These are phyloP conservation scores for Rhizoctonia solani DNA, from an alignment of 1,284 basidiomycete genomes.

Conservation along the genomic window DNA sequence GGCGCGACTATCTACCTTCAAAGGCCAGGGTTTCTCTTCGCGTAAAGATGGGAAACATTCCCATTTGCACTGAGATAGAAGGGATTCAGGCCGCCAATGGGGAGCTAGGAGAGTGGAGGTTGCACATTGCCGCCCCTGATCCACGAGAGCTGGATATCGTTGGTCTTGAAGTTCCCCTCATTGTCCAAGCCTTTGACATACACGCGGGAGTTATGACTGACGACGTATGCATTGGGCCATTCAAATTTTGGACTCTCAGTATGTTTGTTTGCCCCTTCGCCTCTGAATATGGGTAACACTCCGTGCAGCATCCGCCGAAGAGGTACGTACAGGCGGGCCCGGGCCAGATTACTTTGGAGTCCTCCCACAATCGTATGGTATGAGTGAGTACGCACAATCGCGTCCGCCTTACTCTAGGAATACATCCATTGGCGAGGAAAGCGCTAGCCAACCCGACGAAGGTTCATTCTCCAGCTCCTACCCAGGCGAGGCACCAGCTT, in stretches of 20 bases:
- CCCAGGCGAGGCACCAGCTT: background rate
- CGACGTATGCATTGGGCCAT: conserved; percentile 21
- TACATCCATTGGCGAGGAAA: no score
- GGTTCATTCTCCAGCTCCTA: no score
- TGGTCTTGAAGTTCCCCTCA: conserved; percentile 13
- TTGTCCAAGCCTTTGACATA: background rate
- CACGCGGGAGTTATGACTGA: background rate
- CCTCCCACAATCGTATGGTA: no score
- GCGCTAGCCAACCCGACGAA: no score
- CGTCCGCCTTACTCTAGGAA: no score
- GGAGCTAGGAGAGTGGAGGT: background rate
- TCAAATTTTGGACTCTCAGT: background rate
- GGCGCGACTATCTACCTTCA: background rate
- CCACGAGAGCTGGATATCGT: conserved; percentile 4
- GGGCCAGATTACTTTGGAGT: no score
- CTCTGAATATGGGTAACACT: no score
- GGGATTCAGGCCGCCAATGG: background rate
- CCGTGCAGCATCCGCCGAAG: no score
- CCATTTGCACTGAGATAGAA: background rate
- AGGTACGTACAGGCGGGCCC: no score
- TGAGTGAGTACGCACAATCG: no score
- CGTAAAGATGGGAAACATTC: conserved; percentile 28
- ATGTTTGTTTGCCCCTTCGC: background rate
- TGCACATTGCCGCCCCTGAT: conserved; percentile 15
- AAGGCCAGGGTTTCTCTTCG: background rate